A percentile compares a stretch with the other conserved stretches of the same genome.
phyloP scores from a whole-genome alignment of 495 filamentous ascomycete genomes.

The Podospora tetraspora region DNA sequence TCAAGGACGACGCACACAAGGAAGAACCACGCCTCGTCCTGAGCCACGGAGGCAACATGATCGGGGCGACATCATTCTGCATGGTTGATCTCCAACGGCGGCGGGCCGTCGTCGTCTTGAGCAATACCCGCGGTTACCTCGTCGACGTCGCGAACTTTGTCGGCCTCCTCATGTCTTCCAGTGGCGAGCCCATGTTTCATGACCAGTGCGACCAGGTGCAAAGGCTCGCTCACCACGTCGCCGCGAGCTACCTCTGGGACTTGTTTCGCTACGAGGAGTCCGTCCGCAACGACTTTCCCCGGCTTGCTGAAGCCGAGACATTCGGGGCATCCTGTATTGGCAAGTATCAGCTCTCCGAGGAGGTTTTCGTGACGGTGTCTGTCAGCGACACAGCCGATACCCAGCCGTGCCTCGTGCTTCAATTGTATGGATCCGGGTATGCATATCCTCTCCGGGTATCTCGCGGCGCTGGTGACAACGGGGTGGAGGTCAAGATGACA shows the following conservation, averaged over 20 bases:
- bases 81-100: conserved; percentile 9
- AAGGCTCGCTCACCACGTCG: neutral
- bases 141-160: conserved; percentile 20
- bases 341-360: neutral
- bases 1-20: neutral
- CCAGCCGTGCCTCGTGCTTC: neutral
- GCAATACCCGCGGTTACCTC: conserved; percentile 18
- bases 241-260: conserved; percentile 4
- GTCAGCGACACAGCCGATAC: neutral
- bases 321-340: neutral
- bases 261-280: conserved; percentile 1
- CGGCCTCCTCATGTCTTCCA: conserved; percentile 10
- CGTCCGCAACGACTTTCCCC: neutral
- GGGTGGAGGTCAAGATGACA: conserved; percentile 7
- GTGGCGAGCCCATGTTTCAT: neutral
- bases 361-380: conserved; percentile 1
- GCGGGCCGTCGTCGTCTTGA: conserved; percentile 18
- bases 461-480: neutral
- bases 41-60: conserved; percentile 25
- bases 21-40: conserved; percentile 9
- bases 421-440: neutral
- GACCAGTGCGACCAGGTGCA: neutral
- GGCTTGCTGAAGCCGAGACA: neutral
- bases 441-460: conserved; percentile 10
- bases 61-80: conserved; percentile 22